Base-by-base conservation (phyloP, 305 asterid genomes). In the Fraxinus xanthoxyloides region DNA sequence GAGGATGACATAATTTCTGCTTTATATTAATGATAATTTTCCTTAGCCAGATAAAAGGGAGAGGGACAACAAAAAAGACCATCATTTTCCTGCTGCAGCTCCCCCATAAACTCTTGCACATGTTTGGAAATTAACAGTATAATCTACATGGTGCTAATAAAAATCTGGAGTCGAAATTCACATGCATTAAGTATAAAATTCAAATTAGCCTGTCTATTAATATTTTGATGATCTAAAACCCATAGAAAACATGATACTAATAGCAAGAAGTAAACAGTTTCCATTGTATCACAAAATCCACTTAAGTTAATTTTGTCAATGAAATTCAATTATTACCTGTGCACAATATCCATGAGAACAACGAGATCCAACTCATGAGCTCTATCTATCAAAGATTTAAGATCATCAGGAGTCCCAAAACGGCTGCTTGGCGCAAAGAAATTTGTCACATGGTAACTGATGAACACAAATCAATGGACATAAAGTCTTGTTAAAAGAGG, bases 341-440 rank as follows among this genome's bases (percentile, higher is more conserved):
- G 99, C 84, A 97, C 99, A 72, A 97, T 93, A 89, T 97, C 99
- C 99, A 97, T 97, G 80, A 97, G 98, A 89, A 97, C 99, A 79
- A 95, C 78, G 85, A 97, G 85, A 84, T 97, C 99, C 86, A 97
- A 85, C 88, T 97, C 98, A 85, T 97, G 99, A 84, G 99, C 98
- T 90, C 82, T 97, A 87, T 97, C 99, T 84, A 97, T 97, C 86
- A 97, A 85, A 75, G 98, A 97, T 86, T 97, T 97, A n/a, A 97
- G 98, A 77, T 97, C 98, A 78, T 97, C 99, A 13, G 98, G 99
- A 54, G 97, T 92, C 83, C 99, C 99, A 89, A 88, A 97, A 83
- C 98, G 98, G 84, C 99, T 95, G 89, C 99, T 97, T 76, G 99
- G 99, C 74, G 99, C 98, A 88, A 97, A 97, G 94, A 97, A 97